Percentiles rank a stretch among this genome's conserved stretches.
Evolutionary conservation across 345 rosid genomes (phyloP).

Genomic region (Brassica carinata): DNA sequence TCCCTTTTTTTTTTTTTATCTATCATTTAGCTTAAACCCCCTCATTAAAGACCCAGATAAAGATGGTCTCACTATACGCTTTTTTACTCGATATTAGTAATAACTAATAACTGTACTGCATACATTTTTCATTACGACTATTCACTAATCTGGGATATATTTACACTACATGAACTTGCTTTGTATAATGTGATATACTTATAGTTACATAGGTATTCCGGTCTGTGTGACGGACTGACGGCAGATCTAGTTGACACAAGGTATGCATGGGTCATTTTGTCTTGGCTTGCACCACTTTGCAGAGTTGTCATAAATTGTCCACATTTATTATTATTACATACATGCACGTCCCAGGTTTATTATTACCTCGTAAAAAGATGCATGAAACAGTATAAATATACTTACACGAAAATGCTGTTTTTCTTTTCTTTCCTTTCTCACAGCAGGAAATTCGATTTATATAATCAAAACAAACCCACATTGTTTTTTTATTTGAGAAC

Average conservation of each 20-base stretch:
- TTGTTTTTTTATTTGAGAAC: neutral
- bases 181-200: neutral
- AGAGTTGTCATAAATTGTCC: constrained; percentile 6
- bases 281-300: constrained; percentile 31
- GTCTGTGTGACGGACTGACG: constrained; percentile 6
- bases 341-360: constrained; percentile 27
- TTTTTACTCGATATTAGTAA: neutral
- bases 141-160: neutral
- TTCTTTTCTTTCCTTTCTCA: neutral
- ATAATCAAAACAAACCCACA: neutral
- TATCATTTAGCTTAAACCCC: too few species aligned
- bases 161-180: neutral
- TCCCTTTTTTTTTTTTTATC: too few species aligned
- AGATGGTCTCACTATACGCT: neutral
- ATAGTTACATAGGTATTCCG: neutral
- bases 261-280: constrained; percentile 25
- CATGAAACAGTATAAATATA: neutral
- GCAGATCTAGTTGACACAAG: constrained; percentile 16
- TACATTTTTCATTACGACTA: neutral
- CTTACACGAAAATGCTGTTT: neutral
- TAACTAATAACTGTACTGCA: neutral
- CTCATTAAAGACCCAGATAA: too few species aligned
- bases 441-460: neutral
- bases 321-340: constrained; percentile 8
- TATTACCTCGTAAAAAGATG: constrained; percentile 20